Base-by-base conservation (phyloP, 495 filamentous ascomycete species). In the Choiromyces venosus region DNA sequence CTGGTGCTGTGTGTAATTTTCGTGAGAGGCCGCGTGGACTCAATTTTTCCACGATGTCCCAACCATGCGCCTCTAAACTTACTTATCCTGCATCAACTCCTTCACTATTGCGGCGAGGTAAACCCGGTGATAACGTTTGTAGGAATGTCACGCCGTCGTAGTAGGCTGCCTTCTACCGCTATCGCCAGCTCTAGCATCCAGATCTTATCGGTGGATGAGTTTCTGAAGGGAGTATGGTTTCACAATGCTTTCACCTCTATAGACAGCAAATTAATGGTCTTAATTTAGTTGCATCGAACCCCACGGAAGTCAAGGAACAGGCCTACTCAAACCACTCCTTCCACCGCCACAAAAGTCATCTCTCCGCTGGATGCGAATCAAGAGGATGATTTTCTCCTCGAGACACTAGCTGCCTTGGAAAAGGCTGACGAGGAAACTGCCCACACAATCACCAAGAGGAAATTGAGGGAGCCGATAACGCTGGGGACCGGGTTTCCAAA, bases 111-210 rank as follows among this genome's bases (percentile, higher is more conserved):
- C 10, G 2, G 10, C 52, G 25, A 61, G 12, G 5, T 10, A 33
- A 1, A 25, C 3, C 7, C 12, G 52, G 10, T 29, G 12, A 33
- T 61, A 33, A 12, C 52, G 29, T 33, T 33, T n/a, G 25, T 14
- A 29, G 7, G 10, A 61, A 77, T 77, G 75, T 77, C 75, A 64
- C 73, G 75, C 65, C 75, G 75, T 70, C 74, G 74, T 66, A 77
- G 75, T 40, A 61, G 75, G 21, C 37, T 77, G 9, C 16, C 68
- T 37, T 70, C 66, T 12, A 5, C 52, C 10, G 10, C 12, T 61
- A 61, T 61, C 25, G 36, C 66, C 37, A 38, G 38, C 37, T 66
- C 40, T 61, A 37, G 56, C n/a, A 36, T 33, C 66, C 40, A 37
- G 29, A 44, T 66, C 56, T 40, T 73, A n/a, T 56, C 37, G 69